phyloP scores from a whole-genome alignment of 345 rosid species.

The Eutrema heterophyllum region DNA sequence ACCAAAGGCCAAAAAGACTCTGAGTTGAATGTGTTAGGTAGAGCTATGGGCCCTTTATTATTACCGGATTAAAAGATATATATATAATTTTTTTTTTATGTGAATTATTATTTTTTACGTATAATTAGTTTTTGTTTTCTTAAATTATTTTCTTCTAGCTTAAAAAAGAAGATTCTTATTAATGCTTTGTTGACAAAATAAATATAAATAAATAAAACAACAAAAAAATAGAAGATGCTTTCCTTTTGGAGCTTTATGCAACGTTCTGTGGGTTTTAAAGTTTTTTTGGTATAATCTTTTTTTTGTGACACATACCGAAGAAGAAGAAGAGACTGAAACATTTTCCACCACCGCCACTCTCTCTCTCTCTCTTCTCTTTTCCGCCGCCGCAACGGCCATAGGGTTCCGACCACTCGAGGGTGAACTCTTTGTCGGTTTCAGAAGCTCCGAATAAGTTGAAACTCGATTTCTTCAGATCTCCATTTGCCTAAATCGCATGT shows the following conservation, averaged over 20 bases:
- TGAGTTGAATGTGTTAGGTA: no score
- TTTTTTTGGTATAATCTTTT: background rate
- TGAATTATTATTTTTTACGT: background rate
- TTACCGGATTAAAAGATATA: no score
- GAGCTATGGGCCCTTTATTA: no score
- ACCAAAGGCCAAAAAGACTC: no score
- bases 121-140: background rate
- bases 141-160: background rate
- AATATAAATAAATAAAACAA: background rate
- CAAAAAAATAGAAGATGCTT: conserved; percentile 17
- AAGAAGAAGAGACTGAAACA: conserved; percentile 3
- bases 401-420: conserved; percentile 8
- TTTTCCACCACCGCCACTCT: background rate
- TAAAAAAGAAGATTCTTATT: background rate
- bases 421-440: background rate
- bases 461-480: conserved; percentile 16
- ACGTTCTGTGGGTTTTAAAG: conserved; percentile 17
- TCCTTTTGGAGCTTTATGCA: conserved; percentile 26
- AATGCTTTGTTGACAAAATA: background rate
- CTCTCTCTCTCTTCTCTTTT: background rate
- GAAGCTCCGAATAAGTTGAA: background rate
- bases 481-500: conserved; percentile 21
- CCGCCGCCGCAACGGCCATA: conserved; percentile 16
- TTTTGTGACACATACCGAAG: background rate
- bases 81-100: background rate